Evolutionary conservation across 768 basidiomycete species (phyloP), one percentile per base, ranked within the genome.

Genomic region (Auricularia auricula-judae): DNA sequence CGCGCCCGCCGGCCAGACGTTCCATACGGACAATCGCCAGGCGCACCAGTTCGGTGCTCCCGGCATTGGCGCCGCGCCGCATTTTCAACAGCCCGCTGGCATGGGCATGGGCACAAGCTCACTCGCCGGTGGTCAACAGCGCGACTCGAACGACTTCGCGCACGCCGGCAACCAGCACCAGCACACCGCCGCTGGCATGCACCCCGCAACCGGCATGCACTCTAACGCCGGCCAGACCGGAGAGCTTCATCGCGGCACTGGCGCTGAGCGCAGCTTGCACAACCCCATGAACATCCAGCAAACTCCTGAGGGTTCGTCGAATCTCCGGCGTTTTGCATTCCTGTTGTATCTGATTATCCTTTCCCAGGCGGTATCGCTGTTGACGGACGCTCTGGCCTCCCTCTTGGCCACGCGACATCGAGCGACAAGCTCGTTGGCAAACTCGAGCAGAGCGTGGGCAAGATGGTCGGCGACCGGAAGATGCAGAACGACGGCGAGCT

Each of bases 401-500:
- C 78, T 0, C 70, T 74, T 66, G 77, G 77, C 3, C 78, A 81
- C 34, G 76, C 81, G 34, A 76, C 68, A 29, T n/a, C 81, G 0
- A 71, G 76, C 10, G 85, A 87, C 73, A 86, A 82, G 72, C 65
- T 85, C 21, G 67, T 84, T 39, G 85, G 85, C 3, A 86, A 86
- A 74, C 76, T 80, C 0, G 77, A 86, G 68, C 23, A 33, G 56
- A 29, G 84, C 54, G 67, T 80, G 34, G 84, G 84, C 8, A 85
- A 86, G 71, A 63, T 75, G 42, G 73, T 74, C 14, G 62, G 76
- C 33, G 83, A 86, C 10, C 71, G 77, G 0, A 83, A 79, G 11
- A 62, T 82, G 72, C 80, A 83, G 61, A 84, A 84, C 72, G 81
- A 76, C 69, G 86, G 85, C 14, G 80, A 81, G 66, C 70, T 85